Percentiles rank a stretch among this genome's conserved stretches.
Evolutionary conservation across 176 grass and related monocot species (phyloP).

Genomic region (Carex pumila): DNA sequence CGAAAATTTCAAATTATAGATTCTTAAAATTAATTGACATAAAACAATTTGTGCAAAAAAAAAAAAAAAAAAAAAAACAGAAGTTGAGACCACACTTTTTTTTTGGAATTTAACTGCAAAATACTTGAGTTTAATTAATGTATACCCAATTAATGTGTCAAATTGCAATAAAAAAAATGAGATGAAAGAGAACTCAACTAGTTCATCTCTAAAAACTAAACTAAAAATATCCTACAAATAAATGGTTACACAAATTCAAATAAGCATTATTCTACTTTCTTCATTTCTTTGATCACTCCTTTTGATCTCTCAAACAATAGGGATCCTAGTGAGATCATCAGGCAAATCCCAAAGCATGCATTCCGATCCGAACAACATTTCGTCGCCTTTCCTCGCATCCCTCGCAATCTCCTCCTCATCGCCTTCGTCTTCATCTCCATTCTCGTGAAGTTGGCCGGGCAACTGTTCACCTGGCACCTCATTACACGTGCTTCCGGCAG

Average conservation of each 20-base stretch:
- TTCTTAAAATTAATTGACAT: not conserved
- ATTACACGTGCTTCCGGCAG: conserved; percentile 34
- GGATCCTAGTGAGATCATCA: conserved; percentile 54
- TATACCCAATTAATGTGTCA: not conserved
- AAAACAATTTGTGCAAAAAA: not conserved
- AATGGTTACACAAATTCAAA: not conserved
- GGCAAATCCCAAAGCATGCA: conserved; percentile 85
- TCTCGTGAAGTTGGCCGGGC: not conserved
- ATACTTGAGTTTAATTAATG: not conserved
- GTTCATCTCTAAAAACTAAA: not conserved
- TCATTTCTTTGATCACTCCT: not conserved
- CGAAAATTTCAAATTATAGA: not conserved
- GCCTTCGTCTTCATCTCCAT: conserved; percentile 34
- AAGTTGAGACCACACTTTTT: not conserved
- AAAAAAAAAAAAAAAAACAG: not conserved
- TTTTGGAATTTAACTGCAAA: not conserved
- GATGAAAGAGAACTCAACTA: not conserved
- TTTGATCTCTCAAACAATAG: conserved; percentile 17
- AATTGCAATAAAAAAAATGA: not conserved
- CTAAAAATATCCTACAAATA: not conserved
- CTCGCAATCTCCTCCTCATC: conserved; percentile 37
- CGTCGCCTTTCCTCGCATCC: conserved; percentile 14
- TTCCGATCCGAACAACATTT: conserved; percentile 46
- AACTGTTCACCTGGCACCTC: not conserved
- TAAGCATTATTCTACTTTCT: not conserved